A percentile compares a stretch with the other conserved stretches of the same genome.
Conservation (phyloP, 2,329 filamentous ascomycete genomes). For the Aspergillus sp. region DNA sequence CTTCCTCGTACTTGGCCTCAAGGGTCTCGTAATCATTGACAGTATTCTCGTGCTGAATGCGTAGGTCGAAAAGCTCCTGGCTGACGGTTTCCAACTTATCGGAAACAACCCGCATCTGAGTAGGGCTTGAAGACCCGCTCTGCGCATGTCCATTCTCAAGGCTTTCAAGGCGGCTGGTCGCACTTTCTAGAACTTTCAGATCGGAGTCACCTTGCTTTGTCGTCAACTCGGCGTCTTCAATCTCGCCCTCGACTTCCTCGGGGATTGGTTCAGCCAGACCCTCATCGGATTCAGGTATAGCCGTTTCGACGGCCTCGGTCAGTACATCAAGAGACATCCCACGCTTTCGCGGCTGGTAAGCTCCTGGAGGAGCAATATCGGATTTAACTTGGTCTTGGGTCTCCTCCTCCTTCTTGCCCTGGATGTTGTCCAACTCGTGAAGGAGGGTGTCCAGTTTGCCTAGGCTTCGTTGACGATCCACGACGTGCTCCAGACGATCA, state of each 20-base stretch:
- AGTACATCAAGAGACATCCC: conserved; percentile 43
- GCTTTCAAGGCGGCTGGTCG: conserved; percentile 28
- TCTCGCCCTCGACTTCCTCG: conserved; percentile 27
- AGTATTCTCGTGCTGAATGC: conserved; percentile 84
- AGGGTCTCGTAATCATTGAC: conserved; percentile 78
- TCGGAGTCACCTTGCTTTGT: conserved; percentile 31
- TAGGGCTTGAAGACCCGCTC: conserved; percentile 63
- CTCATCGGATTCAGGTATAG: conserved; percentile 48
- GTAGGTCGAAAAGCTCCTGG: conserved; percentile 86
- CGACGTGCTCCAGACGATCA: conserved; percentile 87
- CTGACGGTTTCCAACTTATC: conserved; percentile 91
- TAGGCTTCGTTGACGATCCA: conserved; percentile 91
- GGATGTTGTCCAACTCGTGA: conserved; percentile 77
- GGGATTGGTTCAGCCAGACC: conserved; percentile 35
- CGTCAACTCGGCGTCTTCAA: conserved; percentile 17
- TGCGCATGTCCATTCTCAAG: conserved; percentile 22
- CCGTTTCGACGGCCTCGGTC: conserved; percentile 46
- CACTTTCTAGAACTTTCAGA: conserved; percentile 37
- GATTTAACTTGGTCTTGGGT: conserved; percentile 16
- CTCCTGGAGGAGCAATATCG: conserved; percentile 17
- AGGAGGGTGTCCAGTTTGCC: conserved; percentile 92
- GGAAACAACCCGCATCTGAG: conserved; percentile 80
- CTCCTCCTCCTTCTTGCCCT: conserved; percentile 42
- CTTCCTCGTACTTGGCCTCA: conserved; percentile 86
- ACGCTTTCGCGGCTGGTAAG: conserved; percentile 29